These are phyloP conservation scores for Potentilla sterilis DNA, from an alignment of 306 rosid species.

Conservation along the genomic window DNA sequence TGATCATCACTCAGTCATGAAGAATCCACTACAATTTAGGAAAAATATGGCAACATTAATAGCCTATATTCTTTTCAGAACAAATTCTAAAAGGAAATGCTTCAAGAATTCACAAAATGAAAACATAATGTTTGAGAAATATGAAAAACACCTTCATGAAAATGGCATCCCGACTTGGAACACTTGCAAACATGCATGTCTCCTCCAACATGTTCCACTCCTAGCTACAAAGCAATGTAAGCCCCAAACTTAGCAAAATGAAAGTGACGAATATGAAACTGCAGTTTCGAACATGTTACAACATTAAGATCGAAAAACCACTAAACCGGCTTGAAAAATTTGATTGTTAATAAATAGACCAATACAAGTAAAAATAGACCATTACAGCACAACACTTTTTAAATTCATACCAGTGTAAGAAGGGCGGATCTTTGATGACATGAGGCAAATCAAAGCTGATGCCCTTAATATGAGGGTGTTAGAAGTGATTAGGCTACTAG, in stretches of 20 bases:
- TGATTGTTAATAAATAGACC: background rate
- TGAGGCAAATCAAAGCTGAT: constrained; percentile 42
- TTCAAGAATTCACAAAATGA: background rate
- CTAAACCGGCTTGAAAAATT: background rate
- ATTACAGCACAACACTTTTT: background rate
- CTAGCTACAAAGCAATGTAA: constrained; percentile 22
- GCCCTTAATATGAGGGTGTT: constrained; percentile 49
- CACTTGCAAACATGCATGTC: constrained; percentile 60
- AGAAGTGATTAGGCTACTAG: constrained; percentile 44
- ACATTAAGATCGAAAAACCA: background rate
- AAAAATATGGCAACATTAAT: background rate
- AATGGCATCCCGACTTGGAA: constrained; percentile 59
- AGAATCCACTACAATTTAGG: constrained; percentile 36
- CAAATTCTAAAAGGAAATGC: background rate
- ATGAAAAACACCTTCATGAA: constrained; percentile 45
- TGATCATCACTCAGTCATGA: constrained; percentile 36
- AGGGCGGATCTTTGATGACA: constrained; percentile 45
- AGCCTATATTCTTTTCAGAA: background rate
- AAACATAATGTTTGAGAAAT: background rate
- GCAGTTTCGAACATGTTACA: constrained; percentile 19
- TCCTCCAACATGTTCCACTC: constrained; percentile 53
- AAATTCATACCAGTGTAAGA: constrained; percentile 38
- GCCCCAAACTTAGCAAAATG: background rate
- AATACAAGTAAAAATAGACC: background rate
- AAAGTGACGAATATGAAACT: background rate